A percentile compares a stretch with the other conserved stretches of the same genome.
Evolutionary conservation across 176 grass and related monocot species (phyloP).

Genomic region (Cocos nucifera): DNA sequence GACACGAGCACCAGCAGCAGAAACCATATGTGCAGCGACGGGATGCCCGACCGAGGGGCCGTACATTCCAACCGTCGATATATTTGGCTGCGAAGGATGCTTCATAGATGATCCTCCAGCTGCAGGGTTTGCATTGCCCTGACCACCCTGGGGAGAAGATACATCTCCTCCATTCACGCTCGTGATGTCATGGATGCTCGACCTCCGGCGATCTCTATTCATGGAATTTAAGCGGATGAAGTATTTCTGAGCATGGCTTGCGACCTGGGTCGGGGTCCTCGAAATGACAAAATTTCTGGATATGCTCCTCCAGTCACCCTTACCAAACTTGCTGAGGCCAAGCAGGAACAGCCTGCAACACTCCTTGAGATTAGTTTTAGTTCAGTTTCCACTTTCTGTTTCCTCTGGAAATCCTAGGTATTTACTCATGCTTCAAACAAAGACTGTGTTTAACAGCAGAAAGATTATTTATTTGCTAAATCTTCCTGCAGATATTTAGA

Average conservation of each 20-base stretch:
- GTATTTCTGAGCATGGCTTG: conserved; percentile 95
- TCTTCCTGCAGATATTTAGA: too few relatives aligned
- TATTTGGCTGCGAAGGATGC: conserved; percentile 35
- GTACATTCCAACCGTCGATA: conserved; percentile 45
- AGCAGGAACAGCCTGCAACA: conserved; percentile 63
- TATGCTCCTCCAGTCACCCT: conserved; percentile 98
- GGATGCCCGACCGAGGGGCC: conserved; percentile 71
- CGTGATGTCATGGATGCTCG: conserved; percentile 98
- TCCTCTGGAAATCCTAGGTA: too few relatives aligned
- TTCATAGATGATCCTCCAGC: conserved; percentile 23
- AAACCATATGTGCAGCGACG: conserved; percentile 44
- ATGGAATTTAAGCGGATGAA: conserved; percentile 93
- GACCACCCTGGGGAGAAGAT: conserved; percentile 26
- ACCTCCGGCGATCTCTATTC: conserved; percentile 78
- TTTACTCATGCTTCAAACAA: too few relatives aligned
- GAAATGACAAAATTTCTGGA: conserved; percentile 93
- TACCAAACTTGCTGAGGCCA: conserved; percentile 90
- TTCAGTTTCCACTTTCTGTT: too few relatives aligned
- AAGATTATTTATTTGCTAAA: too few relatives aligned
- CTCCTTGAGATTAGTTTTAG: neutral
- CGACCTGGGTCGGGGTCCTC: conserved; percentile 92
- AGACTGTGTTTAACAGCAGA: too few relatives aligned
- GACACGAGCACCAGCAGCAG: conserved; percentile 71
- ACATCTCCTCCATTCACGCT: conserved; percentile 42
- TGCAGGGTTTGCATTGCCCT: conserved; percentile 8